These are phyloP conservation scores for Zoysia japonica DNA, from an alignment of 176 grass and related monocot species.

Conservation along the genomic window DNA sequence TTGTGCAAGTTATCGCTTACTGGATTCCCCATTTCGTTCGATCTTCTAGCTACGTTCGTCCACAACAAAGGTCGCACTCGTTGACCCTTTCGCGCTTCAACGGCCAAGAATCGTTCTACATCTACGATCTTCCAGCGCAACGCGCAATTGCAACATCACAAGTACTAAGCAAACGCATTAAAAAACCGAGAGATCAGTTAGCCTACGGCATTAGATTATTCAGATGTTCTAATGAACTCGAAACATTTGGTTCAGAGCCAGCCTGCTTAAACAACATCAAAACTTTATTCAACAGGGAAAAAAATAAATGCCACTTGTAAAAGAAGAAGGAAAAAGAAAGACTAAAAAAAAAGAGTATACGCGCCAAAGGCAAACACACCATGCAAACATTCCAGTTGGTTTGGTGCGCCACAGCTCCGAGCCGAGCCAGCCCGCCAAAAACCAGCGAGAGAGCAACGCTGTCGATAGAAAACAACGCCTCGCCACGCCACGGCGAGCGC, in stretches of 20 bases:
- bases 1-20: conserved; percentile 25
- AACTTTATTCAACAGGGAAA: neutral
- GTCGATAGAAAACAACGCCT: conserved; percentile 1
- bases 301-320: neutral
- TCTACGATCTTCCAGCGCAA: conserved; percentile 26
- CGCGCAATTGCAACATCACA: neutral
- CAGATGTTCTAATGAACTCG: neutral
- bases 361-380: conserved; percentile 2
- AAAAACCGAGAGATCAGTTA: neutral
- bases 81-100: conserved; percentile 15
- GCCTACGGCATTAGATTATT: neutral
- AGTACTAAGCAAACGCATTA: conserved; percentile 1
- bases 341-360: neutral
- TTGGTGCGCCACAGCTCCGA: neutral
- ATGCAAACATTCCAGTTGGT: neutral
- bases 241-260: neutral
- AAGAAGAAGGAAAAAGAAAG: neutral
- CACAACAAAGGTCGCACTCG: conserved; percentile 2
- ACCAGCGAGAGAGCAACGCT: neutral
- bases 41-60: neutral
- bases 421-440: neutral
- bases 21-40: conserved; percentile 15
- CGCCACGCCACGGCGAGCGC: neutral
- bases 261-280: neutral
- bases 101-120: neutral